These are phyloP conservation scores for Candolleomyces eurysporus DNA, from an alignment of 768 basidiomycete genomes.

Conservation along the genomic window DNA sequence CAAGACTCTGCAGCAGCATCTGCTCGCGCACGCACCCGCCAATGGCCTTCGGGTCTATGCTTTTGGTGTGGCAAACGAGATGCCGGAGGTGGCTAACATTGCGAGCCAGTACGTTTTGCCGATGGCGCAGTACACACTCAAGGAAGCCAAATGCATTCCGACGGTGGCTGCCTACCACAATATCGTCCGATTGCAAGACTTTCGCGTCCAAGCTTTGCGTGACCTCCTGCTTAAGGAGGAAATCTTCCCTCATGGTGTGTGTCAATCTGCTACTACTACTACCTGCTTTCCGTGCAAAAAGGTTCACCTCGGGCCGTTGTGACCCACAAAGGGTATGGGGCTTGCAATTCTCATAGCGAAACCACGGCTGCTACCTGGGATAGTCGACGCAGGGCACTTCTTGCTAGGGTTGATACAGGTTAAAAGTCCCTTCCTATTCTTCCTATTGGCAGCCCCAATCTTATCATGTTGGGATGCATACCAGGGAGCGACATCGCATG, in stretches of 20 bases:
- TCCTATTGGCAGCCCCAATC: constrained; percentile 1
- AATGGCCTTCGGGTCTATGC: constrained; percentile 66
- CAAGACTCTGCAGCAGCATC: constrained; percentile 45
- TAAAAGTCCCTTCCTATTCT: not conserved
- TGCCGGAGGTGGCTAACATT: constrained; percentile 49
- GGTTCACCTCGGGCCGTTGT: not conserved
- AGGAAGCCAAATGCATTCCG: constrained; percentile 53
- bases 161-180: constrained; percentile 63
- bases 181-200: constrained; percentile 56
- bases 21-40: constrained; percentile 57
- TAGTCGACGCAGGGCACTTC: constrained; percentile 41
- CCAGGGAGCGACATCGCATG: constrained; percentile 64
- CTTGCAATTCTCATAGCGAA: constrained; percentile 51
- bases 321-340: constrained; percentile 48
- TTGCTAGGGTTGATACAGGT: constrained; percentile 55
- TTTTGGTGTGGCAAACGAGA: constrained; percentile 43
- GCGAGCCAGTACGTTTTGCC: constrained; percentile 63
- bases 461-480: constrained; percentile 8
- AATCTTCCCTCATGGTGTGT: constrained; percentile 65
- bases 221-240: constrained; percentile 55
- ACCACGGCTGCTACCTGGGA: constrained; percentile 51
- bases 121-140: constrained; percentile 49
- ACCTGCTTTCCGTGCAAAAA: not conserved
- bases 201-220: constrained; percentile 52
- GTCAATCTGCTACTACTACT: not conserved